A percentile compares a stretch with the other conserved stretches of the same genome.
Evolutionary conservation across 495 filamentous ascomycete species (phyloP).

Genomic region (Penicillium cosmopolitanum): DNA sequence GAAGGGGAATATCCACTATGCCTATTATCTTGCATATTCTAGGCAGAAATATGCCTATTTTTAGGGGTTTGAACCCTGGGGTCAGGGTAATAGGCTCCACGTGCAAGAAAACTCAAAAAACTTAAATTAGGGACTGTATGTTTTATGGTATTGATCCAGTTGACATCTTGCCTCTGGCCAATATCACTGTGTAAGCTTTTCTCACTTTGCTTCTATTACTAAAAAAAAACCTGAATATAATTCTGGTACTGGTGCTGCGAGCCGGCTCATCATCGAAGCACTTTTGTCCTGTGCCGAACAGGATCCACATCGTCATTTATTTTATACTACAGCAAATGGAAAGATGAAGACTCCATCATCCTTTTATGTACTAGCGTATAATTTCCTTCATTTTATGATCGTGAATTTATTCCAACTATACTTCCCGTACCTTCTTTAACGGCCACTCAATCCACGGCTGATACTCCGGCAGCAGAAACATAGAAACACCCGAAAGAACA

Average conservation of each 20-base stretch:
- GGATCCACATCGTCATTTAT: no score
- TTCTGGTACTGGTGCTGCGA: no score
- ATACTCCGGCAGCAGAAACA: slow-evolving; percentile 26
- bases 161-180: no score
- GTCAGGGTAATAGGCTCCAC: not conserved
- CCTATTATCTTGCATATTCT: not conserved
- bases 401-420: not conserved
- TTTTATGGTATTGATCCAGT: not conserved
- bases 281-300: no score
- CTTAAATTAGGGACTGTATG: not conserved
- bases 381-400: no score
- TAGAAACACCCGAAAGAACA: slow-evolving; percentile 37
- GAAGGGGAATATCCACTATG: not conserved
- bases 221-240: no score
- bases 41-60: slow-evolving; percentile 11
- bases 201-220: no score
- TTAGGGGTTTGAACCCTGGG: slow-evolving; percentile 1
- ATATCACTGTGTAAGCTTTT: no score
- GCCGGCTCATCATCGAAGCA: no score
- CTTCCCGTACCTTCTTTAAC: slow-evolving; percentile 5
- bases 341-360: no score
- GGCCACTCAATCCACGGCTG: slow-evolving; percentile 41
- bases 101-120: not conserved
- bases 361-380: no score
- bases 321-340: no score